A percentile compares a stretch with the other conserved stretches of the same genome.
phyloP scores from a whole-genome alignment of 345 rosid genomes.

The Gossypium stocksii region DNA sequence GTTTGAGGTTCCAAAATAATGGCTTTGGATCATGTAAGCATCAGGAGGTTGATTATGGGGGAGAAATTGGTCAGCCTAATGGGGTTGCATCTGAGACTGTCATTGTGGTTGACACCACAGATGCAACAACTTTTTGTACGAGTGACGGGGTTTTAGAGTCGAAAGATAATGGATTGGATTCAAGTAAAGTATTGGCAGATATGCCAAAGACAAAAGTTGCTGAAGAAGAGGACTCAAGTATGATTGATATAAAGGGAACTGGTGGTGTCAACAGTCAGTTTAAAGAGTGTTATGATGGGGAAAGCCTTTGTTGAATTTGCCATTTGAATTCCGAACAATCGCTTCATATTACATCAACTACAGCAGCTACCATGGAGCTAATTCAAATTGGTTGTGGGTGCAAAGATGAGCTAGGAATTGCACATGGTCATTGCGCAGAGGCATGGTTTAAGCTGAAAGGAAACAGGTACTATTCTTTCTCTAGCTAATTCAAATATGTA shows the following conservation, averaged over 20 bases:
- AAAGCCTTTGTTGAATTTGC: slow-evolving; percentile 81
- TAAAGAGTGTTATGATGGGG: slow-evolving; percentile 38
- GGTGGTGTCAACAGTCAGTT: slow-evolving; percentile 24
- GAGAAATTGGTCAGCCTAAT: slow-evolving; percentile 16
- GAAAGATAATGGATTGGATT: slow-evolving; percentile 4
- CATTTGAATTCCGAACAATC: slow-evolving; percentile 67
- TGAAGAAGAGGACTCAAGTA: slow-evolving; percentile 29
- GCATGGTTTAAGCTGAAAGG: slow-evolving; percentile 91
- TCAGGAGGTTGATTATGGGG: neutral
- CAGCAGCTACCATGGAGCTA: slow-evolving; percentile 32
- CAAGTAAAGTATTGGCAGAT: slow-evolving; percentile 9
- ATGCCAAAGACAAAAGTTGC: slow-evolving; percentile 27
- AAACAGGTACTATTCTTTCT: slow-evolving; percentile 58
- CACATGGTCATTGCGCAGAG: slow-evolving; percentile 80
- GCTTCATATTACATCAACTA: slow-evolving; percentile 18
- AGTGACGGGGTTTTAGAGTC: slow-evolving; percentile 19
- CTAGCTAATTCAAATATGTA: neutral
- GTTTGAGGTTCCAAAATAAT: slow-evolving; percentile 14
- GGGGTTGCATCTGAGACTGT: slow-evolving; percentile 24
- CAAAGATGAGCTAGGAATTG: slow-evolving; percentile 84
- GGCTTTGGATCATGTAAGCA: slow-evolving; percentile 1
- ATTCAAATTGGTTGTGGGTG: slow-evolving; percentile 86
- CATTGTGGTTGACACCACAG: slow-evolving; percentile 26
- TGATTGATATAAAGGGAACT: slow-evolving; percentile 39
- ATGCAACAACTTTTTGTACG: slow-evolving; percentile 18